Base-by-base conservation (phyloP, 192 early-diverging fungal genomes). In the Gamsiella multidivaricata region DNA sequence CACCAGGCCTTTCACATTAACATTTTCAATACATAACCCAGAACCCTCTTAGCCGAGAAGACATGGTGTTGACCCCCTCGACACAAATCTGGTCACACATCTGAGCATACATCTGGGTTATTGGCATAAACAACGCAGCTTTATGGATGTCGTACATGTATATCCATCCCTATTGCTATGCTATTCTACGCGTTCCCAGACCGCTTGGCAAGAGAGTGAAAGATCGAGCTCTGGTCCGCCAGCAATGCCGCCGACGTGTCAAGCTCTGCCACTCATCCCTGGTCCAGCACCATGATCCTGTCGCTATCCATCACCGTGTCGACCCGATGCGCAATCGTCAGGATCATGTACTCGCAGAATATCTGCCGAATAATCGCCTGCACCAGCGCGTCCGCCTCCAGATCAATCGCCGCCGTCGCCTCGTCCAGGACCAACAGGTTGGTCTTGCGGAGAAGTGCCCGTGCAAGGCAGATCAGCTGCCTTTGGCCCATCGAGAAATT, bases 241-340 rank as follows among this genome's bases (percentile, higher is more conserved):
- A 91, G 59, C 56, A 93, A 61, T 8, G 68, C 81, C 9, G 60
- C 25, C 2, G 92, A 90, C 15, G 86, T 81, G 36, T 90, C 91
- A 60, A 81, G 85, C 70, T 94, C 93, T 1, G 86, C 83, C 8
- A 92, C 80, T 47, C 79, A 45, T 3, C 92, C 92, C 4, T 69
- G 64, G 43, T 91, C 90, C 31, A 83, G 25, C 2, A 95, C 92
- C 28, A 95, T 65, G n/a, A 97, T 90, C 14, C 89, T 81, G 79
- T 96, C 94, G 58, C 94, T 95, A 53, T 91, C 92, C 58, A 93
- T 91, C 22, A 97, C 88, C 0, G 95, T 95, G 58, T 89, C 85
- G 36, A 95, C 60, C 15, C 95, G 88, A 65, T 98, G 97, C 7
- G 97, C 97, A 74, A 98, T 94, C 65, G 90, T 91, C 51, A 98